Conservation (phyloP, 306 rosid genomes). For the Ammopiptanthus mongolicus region DNA sequence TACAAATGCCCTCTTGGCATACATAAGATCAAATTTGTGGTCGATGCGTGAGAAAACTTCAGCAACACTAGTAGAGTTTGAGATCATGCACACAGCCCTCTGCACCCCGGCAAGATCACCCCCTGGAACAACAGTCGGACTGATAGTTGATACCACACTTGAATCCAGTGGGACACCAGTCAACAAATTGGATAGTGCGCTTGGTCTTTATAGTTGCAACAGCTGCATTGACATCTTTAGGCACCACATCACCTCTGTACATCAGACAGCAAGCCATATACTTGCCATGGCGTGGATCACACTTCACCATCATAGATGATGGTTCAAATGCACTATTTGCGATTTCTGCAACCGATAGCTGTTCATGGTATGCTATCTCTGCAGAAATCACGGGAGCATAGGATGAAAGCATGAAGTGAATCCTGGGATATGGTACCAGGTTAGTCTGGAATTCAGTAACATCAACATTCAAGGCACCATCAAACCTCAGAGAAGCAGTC, state of each 20-base stretch:
- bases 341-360: conserved; percentile 76
- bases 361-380: conserved; percentile 82
- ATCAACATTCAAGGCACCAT: conserved; percentile 78
- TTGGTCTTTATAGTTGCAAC: conserved; percentile 85
- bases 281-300: conserved; percentile 82
- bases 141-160: conserved; percentile 86
- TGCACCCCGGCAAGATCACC: conserved; percentile 82
- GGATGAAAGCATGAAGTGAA: conserved; percentile 83
- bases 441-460: conserved; percentile 84
- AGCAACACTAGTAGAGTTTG: conserved; percentile 80
- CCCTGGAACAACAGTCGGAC: conserved; percentile 74
- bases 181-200: conserved; percentile 78
- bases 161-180: conserved; percentile 92
- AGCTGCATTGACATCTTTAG: conserved; percentile 79
- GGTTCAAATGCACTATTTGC: conserved; percentile 81
- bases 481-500: conserved; percentile 75
- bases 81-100: conserved; percentile 86
- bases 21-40: conserved; percentile 81
- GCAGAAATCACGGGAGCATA: conserved; percentile 83
- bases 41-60: conserved; percentile 81
- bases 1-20: conserved; percentile 77
- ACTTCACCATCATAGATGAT: conserved; percentile 86
- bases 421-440: conserved; percentile 81
- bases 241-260: conserved; percentile 85
- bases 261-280: conserved; percentile 85